phyloP scores from a whole-genome alignment of 345 rosid species.

The Camelina sativa region DNA sequence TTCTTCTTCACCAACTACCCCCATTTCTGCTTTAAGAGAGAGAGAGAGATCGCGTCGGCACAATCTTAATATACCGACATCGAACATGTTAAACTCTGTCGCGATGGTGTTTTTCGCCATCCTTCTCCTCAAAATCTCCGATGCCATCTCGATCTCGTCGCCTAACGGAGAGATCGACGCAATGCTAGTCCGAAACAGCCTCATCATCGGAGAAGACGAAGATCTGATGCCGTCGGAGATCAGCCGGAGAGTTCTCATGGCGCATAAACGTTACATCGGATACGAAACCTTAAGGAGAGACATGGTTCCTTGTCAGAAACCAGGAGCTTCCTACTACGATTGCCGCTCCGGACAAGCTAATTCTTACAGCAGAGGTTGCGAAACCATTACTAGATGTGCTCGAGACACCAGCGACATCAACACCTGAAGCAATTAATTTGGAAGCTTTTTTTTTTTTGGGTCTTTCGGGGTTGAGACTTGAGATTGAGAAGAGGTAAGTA shows the following conservation, averaged over 20 bases:
- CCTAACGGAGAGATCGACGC: conserved; percentile 49
- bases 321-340: conserved; percentile 92
- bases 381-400: conserved; percentile 77
- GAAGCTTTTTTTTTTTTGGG: not conserved
- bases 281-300: conserved; percentile 85
- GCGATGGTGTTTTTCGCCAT: conserved; percentile 31
- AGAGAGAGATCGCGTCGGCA: not conserved
- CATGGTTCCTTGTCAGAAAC: conserved; percentile 83
- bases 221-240: conserved; percentile 73
- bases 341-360: conserved; percentile 70
- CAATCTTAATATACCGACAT: too few relatives aligned
- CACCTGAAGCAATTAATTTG: conserved; percentile 38
- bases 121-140: conserved; percentile 46
- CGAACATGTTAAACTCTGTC: conserved; percentile 41
- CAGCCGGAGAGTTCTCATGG: conserved; percentile 67
- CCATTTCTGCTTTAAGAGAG: not conserved
- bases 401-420: conserved; percentile 50
- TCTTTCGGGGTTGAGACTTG: not conserved
- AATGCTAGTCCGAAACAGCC: conserved; percentile 36
- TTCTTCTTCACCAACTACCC: conserved; percentile 13
- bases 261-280: conserved; percentile 77
- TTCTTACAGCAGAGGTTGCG: conserved; percentile 74
- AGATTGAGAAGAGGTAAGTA: conserved; percentile 18
- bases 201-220: conserved; percentile 57
- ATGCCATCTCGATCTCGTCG: conserved; percentile 50